phyloP scores from a whole-genome alignment of 106 monocot species.

The Iris macrosiphon region DNA sequence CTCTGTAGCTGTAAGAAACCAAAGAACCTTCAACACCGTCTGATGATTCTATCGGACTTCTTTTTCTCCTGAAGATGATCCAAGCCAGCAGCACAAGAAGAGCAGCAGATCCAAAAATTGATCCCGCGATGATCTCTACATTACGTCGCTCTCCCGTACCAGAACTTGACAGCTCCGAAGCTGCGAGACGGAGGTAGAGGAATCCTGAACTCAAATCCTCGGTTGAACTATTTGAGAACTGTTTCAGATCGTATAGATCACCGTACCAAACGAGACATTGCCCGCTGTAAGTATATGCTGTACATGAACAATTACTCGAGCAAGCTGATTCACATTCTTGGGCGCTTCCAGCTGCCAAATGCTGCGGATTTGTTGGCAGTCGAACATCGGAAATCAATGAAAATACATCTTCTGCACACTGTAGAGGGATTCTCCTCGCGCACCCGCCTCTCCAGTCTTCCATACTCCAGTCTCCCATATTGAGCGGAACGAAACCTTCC shows the following conservation, averaged over 20 bases:
- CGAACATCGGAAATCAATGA: not conserved
- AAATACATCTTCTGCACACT: not conserved
- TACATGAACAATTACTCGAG: not conserved
- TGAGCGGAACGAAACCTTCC: not conserved
- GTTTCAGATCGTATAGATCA: not conserved
- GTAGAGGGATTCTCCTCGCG: not conserved
- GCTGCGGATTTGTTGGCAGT: not conserved
- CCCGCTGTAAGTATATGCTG: not conserved
- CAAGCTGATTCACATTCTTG: constrained; percentile 6
- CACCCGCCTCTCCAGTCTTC: not conserved
- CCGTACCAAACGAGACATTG: constrained; percentile 4
- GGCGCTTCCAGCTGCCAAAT: not conserved
- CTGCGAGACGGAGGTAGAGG: not conserved
- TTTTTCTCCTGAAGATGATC: no score
- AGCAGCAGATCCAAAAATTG: not conserved
- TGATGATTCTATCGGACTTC: no score
- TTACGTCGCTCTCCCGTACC: not conserved
- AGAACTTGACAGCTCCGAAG: not conserved
- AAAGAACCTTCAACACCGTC: not conserved
- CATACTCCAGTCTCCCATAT: not conserved
- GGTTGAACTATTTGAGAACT: not conserved
- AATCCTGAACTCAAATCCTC: not conserved
- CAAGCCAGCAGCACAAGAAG: no score
- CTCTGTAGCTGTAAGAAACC: not conserved
- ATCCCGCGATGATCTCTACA: not conserved